Percentiles rank a stretch among this genome's conserved stretches.
Conservation (phyloP, 2,329 filamentous ascomycete species). For the Pseudogymnoascus verrucosus region DNA sequence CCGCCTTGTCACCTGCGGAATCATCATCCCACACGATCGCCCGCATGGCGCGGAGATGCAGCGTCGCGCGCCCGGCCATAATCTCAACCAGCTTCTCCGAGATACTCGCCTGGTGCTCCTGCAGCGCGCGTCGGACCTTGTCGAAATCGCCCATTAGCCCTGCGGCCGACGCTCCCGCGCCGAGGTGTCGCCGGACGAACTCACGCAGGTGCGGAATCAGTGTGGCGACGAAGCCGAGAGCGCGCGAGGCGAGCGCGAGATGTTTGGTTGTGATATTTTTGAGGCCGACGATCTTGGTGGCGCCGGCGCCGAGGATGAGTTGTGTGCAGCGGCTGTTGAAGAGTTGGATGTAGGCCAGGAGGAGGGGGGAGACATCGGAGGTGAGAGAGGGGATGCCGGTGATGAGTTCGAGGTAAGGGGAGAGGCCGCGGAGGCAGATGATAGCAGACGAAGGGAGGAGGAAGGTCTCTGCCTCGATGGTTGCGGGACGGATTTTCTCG, state of each 20-base stretch:
- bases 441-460: conserved; percentile 79
- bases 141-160: conserved; percentile 41
- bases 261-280: conserved; percentile 97
- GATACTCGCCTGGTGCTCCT: conserved; percentile 65
- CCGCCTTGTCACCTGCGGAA: conserved; percentile 27
- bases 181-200: conserved; percentile 71
- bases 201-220: conserved; percentile 86
- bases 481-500: conserved; percentile 61
- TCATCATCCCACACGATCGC: conserved; percentile 55
- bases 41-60: conserved; percentile 56
- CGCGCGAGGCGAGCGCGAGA: conserved; percentile 82
- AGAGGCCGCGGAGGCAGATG: conserved; percentile 71
- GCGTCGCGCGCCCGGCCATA: conserved; percentile 54
- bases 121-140: conserved; percentile 28
- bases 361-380: conserved; percentile 66
- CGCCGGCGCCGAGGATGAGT: conserved; percentile 88
- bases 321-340: conserved; percentile 98
- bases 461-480: conserved; percentile 77
- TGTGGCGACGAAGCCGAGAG: conserved; percentile 77
- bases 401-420: conserved; percentile 74
- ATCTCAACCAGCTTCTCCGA: conserved; percentile 69
- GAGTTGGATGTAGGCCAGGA: conserved; percentile 80
- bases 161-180: conserved; percentile 42
- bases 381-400: conserved; percentile 84
- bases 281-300: conserved; percentile 77